A percentile compares a stretch with the other conserved stretches of the same genome.
Conservation (phyloP, 2,329 filamentous ascomycete genomes). For the Plectosphaerella cucumerina region DNA sequence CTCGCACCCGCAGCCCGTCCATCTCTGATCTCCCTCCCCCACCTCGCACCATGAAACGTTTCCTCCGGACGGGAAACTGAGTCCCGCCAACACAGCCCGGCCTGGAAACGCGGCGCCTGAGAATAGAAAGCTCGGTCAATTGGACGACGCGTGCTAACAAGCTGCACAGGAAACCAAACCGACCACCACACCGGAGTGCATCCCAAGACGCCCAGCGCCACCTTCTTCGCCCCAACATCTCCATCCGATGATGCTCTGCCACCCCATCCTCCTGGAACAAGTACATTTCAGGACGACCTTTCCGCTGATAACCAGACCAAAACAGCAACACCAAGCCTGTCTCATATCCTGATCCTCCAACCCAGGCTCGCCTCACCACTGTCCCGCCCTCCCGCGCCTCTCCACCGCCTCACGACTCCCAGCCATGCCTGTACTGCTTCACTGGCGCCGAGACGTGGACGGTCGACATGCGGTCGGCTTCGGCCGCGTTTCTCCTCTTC, state of each 20-base stretch:
- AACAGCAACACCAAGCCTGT: neutral
- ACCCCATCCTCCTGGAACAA: neutral
- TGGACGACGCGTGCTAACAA: too few species aligned
- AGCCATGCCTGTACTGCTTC: neutral
- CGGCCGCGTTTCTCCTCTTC: constrained; percentile 10
- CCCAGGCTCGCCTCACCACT: neutral
- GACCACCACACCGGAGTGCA: too few species aligned
- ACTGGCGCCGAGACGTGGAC: neutral
- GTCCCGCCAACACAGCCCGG: too few species aligned
- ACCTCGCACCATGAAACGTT: neutral
- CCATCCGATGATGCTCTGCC: neutral
- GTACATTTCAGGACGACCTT: neutral
- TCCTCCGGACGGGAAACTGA: neutral
- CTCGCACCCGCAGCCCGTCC: neutral
- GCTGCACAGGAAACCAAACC: too few species aligned
- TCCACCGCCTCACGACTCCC: neutral
- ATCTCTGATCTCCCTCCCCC: neutral
- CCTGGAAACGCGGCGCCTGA: too few species aligned
- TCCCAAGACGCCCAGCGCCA: too few species aligned
- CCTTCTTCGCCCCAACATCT: too few species aligned
- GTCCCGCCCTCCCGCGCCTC: neutral
- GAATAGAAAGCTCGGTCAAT: too few species aligned
- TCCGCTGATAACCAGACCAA: neutral
- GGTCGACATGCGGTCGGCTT: neutral
- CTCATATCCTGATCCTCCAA: neutral